Evolutionary conservation across 1,284 basidiomycete genomes (phyloP), one percentile per base, ranked within the genome.

Genomic region (Laetiporus sulphureus): DNA sequence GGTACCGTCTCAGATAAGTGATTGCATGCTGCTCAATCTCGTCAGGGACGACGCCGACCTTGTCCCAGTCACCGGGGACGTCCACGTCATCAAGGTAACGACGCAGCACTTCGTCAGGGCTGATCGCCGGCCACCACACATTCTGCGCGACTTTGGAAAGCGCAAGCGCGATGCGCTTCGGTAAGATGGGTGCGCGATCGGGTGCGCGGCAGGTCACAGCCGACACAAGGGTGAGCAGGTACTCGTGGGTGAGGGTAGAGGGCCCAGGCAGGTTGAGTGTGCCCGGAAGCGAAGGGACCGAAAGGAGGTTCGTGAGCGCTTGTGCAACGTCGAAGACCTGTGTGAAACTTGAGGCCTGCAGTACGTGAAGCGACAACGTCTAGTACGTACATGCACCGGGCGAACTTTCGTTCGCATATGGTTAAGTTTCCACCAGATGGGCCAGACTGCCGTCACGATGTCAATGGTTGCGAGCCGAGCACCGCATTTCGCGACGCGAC

Each of bases 391-490:
- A 76, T 98, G 93, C 30, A 88, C 89, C 2, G 96, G 95, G 29
- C 91, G 84, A 63, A 90, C 79, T 67, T 80, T 82, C 18, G 95
- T 95, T 62, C 85, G 67, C 38, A 81, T 89, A 55, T 86, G 66
- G 72, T 98, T 99, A 50, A 98, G 75, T 61, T 90, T 88, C 91
- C 86, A 97, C 71, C 90, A 87, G 51, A 91, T 84, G n/a, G 95
- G 88, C 77, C 85, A 95, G 54, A 79, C 91, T 27, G n/a, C 20
- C n/a, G n/a, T n/a, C n/a, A n/a, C n/a, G n/a, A n/a, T 15, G 15
- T 21, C 32, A 19, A 12, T 19, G 32, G n/a, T 40, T 32, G 47
- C 53, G 36, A 49, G 44, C 38, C 25, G 16, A 24, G 39, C 32
- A 42, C 41, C 36, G 15, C 15, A 40, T 22, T 25, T 35, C 27